phyloP scores from a whole-genome alignment of 2,329 filamentous ascomycete genomes.

The Pestalotiopsis sp. region DNA sequence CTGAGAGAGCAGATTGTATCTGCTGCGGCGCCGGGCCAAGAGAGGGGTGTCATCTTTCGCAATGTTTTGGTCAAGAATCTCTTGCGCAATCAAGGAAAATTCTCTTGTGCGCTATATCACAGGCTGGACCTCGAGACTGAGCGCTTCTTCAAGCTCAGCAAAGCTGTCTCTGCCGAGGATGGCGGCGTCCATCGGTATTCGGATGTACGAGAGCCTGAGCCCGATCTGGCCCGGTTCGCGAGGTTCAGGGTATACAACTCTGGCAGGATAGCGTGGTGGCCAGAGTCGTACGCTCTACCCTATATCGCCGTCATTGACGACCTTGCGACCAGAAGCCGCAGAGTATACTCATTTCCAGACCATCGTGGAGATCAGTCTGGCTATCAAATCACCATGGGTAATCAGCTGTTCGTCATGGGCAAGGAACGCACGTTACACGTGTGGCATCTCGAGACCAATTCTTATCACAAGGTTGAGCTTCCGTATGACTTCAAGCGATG shows the following conservation, averaged over 20 bases:
- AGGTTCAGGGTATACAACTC: constrained; percentile 31
- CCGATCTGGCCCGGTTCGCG: constrained; percentile 18
- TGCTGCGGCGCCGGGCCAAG: constrained; percentile 13
- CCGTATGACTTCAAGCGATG: constrained; percentile 27
- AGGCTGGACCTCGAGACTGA: constrained; percentile 26
- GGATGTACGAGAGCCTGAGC: constrained; percentile 21
- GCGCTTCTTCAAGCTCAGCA: constrained; percentile 26
- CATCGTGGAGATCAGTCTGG: constrained; percentile 21
- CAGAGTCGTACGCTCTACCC: constrained; percentile 28
- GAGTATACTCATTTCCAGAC: constrained; percentile 28
- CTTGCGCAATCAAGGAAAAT: constrained; percentile 24
- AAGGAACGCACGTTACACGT: constrained; percentile 26
- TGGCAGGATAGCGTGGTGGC: constrained; percentile 33
- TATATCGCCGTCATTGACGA: constrained; percentile 32
- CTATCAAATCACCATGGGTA: constrained; percentile 31
- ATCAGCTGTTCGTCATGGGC: constrained; percentile 29
- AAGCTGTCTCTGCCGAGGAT: constrained; percentile 21
- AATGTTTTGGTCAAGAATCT: constrained; percentile 21
- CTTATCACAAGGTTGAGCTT: constrained; percentile 21
- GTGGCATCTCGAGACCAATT: constrained; percentile 30
- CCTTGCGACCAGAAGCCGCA: constrained; percentile 27
- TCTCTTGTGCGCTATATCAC: constrained; percentile 27
- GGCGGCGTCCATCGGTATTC: constrained; percentile 31
- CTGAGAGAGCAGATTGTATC: constrained; percentile 24
- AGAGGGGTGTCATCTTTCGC: constrained; percentile 23